phyloP scores from a whole-genome alignment of 805 yeast genomes.

The Kodamaea jinghongensis region DNA sequence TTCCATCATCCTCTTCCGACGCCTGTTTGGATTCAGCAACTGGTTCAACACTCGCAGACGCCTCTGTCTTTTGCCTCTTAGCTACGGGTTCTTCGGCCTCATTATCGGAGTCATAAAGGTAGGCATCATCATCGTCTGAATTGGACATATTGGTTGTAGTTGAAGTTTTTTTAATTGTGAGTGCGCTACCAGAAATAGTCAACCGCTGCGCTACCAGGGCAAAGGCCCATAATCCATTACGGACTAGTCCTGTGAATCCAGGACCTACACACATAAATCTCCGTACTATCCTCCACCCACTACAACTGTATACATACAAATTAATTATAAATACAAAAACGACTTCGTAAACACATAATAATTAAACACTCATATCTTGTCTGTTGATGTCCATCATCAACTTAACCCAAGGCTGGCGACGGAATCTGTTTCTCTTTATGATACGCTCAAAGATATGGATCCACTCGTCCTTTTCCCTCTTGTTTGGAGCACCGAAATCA shows the following conservation, averaged over 20 bases:
- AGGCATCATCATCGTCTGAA: slow-evolving; percentile 66
- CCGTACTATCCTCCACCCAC: too few species aligned
- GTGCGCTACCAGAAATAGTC: not conserved
- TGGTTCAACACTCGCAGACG: slow-evolving; percentile 12
- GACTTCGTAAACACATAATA: too few species aligned
- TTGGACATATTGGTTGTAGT: slow-evolving; percentile 11
- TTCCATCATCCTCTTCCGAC: slow-evolving; percentile 20
- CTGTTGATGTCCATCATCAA: slow-evolving; percentile 30
- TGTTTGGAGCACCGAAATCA: slow-evolving; percentile 80
- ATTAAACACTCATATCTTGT: too few species aligned
- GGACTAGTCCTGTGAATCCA: too few species aligned
- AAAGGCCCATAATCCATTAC: not conserved
- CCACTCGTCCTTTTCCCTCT: slow-evolving; percentile 64
- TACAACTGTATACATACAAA: too few species aligned
- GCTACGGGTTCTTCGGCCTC: slow-evolving; percentile 23
- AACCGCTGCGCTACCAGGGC: not conserved
- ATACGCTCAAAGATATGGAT: slow-evolving; percentile 54
- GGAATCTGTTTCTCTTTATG: slow-evolving; percentile 52
- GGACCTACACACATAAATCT: slow-evolving; percentile 8
- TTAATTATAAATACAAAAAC: too few species aligned
- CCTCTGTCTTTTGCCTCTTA: slow-evolving; percentile 33
- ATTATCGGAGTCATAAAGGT: slow-evolving; percentile 58
- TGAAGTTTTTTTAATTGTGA: slow-evolving; percentile 1
- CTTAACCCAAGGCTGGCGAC: slow-evolving; percentile 62
- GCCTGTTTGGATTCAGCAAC: slow-evolving; percentile 11